Percentiles rank a stretch among this genome's conserved stretches.
Evolutionary conservation across 345 rosid species (phyloP).

Genomic region (Carallia brachiata): DNA sequence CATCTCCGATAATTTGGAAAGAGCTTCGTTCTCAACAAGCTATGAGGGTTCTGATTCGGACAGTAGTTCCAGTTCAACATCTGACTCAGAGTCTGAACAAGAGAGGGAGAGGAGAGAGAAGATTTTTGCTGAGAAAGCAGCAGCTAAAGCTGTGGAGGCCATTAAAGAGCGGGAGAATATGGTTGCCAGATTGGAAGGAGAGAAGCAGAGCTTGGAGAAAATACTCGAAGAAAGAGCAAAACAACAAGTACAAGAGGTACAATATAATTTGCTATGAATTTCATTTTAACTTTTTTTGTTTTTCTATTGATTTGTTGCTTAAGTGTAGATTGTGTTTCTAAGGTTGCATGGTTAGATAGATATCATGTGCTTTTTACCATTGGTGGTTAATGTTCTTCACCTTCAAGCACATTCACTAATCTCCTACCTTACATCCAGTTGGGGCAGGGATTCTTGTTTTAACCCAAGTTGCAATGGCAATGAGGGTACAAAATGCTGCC

Average conservation of each 20-base stretch:
- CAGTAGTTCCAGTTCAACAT: slow-evolving; percentile 59
- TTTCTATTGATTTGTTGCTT: not conserved
- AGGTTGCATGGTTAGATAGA: no score
- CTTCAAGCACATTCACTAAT: no score
- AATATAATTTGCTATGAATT: not conserved
- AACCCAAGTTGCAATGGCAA: no score
- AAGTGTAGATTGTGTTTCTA: not conserved
- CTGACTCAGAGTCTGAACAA: slow-evolving; percentile 78
- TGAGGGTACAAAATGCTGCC: no score
- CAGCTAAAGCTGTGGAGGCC: slow-evolving; percentile 68
- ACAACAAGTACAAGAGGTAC: slow-evolving; percentile 94
- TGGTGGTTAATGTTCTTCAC: no score
- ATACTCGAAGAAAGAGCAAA: slow-evolving; percentile 88
- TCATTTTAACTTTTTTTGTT: not conserved
- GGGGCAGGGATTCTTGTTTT: no score
- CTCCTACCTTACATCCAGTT: no score
- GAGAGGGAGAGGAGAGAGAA: slow-evolving; percentile 76
- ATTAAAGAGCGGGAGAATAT: slow-evolving; percentile 79
- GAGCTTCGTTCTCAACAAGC: slow-evolving; percentile 29
- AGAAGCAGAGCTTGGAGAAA: slow-evolving; percentile 92
- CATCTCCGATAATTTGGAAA: slow-evolving; percentile 43
- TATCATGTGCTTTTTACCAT: no score
- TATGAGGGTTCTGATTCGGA: slow-evolving; percentile 55
- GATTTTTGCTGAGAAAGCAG: slow-evolving; percentile 72
- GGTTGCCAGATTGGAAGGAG: slow-evolving; percentile 92